These are phyloP conservation scores for Podospora tetraspora DNA, from an alignment of 495 filamentous ascomycete genomes.

Conservation along the genomic window DNA sequence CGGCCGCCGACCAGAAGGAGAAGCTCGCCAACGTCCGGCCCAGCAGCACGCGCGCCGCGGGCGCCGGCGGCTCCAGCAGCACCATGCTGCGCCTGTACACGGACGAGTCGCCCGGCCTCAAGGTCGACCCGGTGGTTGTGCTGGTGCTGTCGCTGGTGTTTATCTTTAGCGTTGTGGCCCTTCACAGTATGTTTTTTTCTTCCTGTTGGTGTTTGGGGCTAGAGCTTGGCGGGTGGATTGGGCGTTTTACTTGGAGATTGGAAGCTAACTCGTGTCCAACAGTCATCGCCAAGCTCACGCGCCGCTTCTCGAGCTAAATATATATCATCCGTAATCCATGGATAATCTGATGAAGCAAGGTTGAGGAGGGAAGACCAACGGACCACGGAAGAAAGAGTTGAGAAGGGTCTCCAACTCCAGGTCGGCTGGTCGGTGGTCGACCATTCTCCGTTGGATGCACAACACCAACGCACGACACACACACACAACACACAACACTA, in stretches of 20 bases:
- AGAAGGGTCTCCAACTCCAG: background rate
- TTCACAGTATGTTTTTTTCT: conserved; percentile 71
- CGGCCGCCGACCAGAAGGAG: conserved; percentile 92
- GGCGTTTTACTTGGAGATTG: background rate
- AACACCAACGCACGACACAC: conserved; percentile 4
- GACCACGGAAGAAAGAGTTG: background rate
- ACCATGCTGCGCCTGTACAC: conserved; percentile 99
- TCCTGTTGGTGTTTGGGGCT: background rate
- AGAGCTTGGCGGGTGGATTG: too few species aligned
- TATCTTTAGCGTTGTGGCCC: conserved; percentile 95
- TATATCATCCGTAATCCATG: background rate
- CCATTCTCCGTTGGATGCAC: conserved; percentile 4
- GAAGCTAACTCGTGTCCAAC: conserved; percentile 11
- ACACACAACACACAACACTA: background rate
- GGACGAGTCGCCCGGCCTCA: conserved; percentile 91
- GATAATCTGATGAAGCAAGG: background rate
- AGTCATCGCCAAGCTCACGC: conserved; percentile 97
- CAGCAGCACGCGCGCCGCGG: conserved; percentile 83
- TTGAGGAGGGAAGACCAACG: background rate
- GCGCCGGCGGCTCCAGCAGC: conserved; percentile 90
- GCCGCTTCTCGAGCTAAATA: conserved; percentile 72
- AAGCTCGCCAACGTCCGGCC: conserved; percentile 87
- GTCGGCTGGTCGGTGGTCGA: background rate
- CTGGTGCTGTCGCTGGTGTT: conserved; percentile 91
- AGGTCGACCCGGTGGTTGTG: conserved; percentile 96